Conservation (phyloP, 2,329 filamentous ascomycete genomes). For the Penicillium sp. region DNA sequence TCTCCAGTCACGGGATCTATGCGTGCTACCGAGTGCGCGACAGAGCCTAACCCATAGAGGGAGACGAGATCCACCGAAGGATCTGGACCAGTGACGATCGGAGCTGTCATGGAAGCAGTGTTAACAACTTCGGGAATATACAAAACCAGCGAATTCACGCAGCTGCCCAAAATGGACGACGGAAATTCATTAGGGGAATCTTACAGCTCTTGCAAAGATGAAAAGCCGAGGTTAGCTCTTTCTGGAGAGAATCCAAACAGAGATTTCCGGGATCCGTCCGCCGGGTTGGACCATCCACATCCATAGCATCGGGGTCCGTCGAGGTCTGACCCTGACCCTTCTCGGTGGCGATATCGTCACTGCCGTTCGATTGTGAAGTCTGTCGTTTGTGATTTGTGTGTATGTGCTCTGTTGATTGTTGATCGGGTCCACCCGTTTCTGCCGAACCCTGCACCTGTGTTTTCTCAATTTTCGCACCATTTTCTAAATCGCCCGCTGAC, state of each 20-base stretch:
- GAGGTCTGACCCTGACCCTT: constrained; percentile 15
- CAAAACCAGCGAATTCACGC: constrained; percentile 29
- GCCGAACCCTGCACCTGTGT: constrained; percentile 23
- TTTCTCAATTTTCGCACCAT: constrained; percentile 34
- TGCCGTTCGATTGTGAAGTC: constrained; percentile 15
- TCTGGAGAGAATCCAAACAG: constrained; percentile 47
- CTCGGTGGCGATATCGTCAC: constrained; percentile 24
- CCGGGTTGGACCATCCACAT: constrained; percentile 35
- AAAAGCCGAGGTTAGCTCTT: constrained; percentile 50
- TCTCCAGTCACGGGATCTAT: constrained; percentile 64
- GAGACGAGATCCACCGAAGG: constrained; percentile 60
- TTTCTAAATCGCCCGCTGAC: constrained; percentile 38
- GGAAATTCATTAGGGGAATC: constrained; percentile 45
- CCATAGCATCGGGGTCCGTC: constrained; percentile 40
- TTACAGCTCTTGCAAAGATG: constrained; percentile 55
- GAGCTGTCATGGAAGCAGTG: constrained; percentile 43
- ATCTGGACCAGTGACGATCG: constrained; percentile 57
- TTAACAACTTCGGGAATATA: constrained; percentile 44
- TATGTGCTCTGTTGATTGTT: constrained; percentile 31
- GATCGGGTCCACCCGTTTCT: constrained; percentile 20
- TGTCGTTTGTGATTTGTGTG: constrained; percentile 40
- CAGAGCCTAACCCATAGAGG: constrained; percentile 58
- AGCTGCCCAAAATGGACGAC: constrained; percentile 32
- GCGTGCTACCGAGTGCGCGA: constrained; percentile 61
- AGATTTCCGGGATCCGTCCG: constrained; percentile 28